Evolutionary conservation across 352 stramenopile genomes (phyloP).

Genomic region (Pythium plurisporium): DNA sequence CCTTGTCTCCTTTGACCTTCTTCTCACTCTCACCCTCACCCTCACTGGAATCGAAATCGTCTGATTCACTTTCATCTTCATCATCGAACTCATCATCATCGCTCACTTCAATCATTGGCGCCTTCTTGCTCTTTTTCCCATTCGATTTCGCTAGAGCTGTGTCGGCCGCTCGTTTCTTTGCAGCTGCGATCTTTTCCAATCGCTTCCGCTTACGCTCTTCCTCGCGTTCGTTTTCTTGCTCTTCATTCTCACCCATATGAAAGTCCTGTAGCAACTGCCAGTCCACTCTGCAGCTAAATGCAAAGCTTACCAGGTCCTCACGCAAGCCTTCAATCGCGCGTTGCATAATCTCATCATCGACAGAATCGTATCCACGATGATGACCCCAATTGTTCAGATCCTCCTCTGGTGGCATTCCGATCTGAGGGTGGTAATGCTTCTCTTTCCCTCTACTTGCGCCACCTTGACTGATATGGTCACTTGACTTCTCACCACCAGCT

Average conservation of each 20-base stretch:
- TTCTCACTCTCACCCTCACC: conserved; percentile 4
- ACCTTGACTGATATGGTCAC: not conserved
- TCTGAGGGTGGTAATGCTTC: conserved; percentile 75
- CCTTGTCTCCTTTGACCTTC: too few species aligned
- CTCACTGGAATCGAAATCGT: conserved; percentile 17
- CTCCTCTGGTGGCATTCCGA: conserved; percentile 95
- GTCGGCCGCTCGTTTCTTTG: conserved; percentile 24
- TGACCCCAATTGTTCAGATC: conserved; percentile 98
- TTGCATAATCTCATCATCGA: conserved; percentile 96
- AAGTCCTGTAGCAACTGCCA: conserved; percentile 92
- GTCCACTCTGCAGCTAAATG: conserved; percentile 96
- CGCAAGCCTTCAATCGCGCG: conserved; percentile 20
- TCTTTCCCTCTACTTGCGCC: not conserved
- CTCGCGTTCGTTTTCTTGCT: conserved; percentile 63
- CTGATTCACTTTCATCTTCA: conserved; percentile 8
- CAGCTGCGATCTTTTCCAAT: conserved; percentile 56
- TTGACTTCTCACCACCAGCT: conserved; percentile 2
- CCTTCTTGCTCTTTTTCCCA: conserved; percentile 9
- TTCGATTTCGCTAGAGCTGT: conserved; percentile 9
- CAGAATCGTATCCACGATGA: conserved; percentile 92
- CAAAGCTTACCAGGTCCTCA: conserved; percentile 89
- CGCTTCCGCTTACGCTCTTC: conserved; percentile 74
- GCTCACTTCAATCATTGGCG: conserved; percentile 14
- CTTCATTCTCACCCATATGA: conserved; percentile 65
- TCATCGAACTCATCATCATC: conserved; percentile 22